phyloP scores from a whole-genome alignment of 2,329 filamentous ascomycete species.

The Clathrospora elynae region DNA sequence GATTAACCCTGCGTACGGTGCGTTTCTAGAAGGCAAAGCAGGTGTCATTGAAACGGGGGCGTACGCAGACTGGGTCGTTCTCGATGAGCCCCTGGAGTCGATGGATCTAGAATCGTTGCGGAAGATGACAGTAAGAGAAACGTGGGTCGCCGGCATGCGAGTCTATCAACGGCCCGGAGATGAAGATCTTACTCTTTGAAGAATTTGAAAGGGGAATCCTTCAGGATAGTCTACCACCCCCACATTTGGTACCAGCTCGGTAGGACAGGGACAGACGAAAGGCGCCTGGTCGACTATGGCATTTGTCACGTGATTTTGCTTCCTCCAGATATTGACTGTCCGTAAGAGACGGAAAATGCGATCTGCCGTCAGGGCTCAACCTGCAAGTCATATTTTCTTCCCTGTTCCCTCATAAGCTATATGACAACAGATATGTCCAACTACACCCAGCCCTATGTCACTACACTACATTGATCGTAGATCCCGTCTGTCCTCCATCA shows the following conservation, averaged over 20 bases:
- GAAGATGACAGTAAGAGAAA: slow-evolving; percentile 64
- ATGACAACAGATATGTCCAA: neutral
- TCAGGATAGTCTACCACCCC: neutral
- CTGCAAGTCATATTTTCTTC: slow-evolving; percentile 3
- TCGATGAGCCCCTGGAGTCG: slow-evolving; percentile 62
- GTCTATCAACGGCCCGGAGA: slow-evolving; percentile 41
- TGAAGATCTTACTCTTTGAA: slow-evolving; percentile 13
- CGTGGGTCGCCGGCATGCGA: slow-evolving; percentile 66
- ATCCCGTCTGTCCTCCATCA: slow-evolving; percentile 24
- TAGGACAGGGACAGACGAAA: neutral
- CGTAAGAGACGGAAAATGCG: neutral
- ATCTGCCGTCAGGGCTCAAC: neutral
- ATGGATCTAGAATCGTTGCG: slow-evolving; percentile 59
- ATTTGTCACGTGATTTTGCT: neutral
- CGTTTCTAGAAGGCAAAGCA: slow-evolving; percentile 63
- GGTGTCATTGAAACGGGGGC: slow-evolving; percentile 65
- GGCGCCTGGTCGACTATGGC: neutral
- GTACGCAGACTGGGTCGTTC: slow-evolving; percentile 73
- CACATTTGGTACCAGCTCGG: slow-evolving; percentile 1
- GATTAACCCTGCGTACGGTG: slow-evolving; percentile 62
- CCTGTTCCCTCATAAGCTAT: neutral
- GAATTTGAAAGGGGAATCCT: neutral
- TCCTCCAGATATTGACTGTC: neutral
- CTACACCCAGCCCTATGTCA: slow-evolving; percentile 1
- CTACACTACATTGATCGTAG: slow-evolving; percentile 7